Conservation (phyloP, 768 basidiomycete species). For the Clitopilus hobsonii region DNA sequence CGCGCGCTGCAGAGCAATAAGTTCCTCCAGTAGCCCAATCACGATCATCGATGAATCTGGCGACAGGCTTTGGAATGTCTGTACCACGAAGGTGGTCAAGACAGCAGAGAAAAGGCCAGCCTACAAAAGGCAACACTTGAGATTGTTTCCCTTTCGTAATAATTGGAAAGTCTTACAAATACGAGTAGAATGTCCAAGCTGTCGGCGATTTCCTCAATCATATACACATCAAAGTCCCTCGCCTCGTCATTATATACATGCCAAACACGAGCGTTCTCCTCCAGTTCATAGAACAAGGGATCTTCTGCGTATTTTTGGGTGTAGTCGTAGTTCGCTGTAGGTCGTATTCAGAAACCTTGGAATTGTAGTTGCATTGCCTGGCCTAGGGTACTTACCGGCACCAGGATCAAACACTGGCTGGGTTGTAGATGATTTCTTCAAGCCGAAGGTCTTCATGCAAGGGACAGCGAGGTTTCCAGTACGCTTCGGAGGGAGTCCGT, state of each 20-base stretch:
- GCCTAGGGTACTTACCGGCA: no score
- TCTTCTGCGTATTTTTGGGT: conserved; percentile 9
- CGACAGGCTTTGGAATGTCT: conserved; percentile 12
- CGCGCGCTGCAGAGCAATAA: no score
- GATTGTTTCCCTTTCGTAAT: no score
- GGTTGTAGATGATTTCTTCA: no score
- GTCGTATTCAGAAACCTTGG: no score
- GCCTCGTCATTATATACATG: conserved; percentile 12
- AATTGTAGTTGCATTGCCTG: no score
- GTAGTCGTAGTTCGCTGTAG: conserved; percentile 7
- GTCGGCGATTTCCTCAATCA: conserved; percentile 9
- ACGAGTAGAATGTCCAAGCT: conserved; percentile 11
- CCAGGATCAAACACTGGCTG: no score
- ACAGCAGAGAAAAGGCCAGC: conserved; percentile 16
- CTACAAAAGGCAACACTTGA: neutral
- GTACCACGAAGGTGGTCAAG: conserved; percentile 15
- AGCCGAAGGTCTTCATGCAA: no score
- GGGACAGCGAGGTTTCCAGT: no score
- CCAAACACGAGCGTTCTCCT: conserved; percentile 12
- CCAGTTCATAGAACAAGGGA: conserved; percentile 6
- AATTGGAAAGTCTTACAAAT: conserved; percentile 1
- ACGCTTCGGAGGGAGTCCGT: no score
- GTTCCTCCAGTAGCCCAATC: neutral
- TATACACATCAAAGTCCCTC: conserved; percentile 8
- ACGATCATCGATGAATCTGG: conserved; percentile 7